phyloP scores from a whole-genome alignment of 129 eudicot genomes.

The Flaveria robusta region DNA sequence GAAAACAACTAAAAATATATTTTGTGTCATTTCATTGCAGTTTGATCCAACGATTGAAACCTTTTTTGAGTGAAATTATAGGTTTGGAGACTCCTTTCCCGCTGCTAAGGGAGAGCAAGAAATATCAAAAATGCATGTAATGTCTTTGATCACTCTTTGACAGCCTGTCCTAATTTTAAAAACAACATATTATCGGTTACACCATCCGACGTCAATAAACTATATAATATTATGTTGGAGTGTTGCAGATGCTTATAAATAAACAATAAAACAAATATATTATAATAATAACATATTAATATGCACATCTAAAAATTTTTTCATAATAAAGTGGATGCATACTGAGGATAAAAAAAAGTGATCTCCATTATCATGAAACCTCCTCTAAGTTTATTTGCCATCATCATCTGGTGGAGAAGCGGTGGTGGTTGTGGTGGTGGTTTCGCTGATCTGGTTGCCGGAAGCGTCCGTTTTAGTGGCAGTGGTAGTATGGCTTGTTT shows the following conservation, averaged over 20 bases:
- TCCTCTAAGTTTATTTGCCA: slow-evolving; percentile 22
- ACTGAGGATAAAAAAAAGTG: not conserved
- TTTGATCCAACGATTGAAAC: no score
- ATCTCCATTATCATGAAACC: slow-evolving; percentile 44
- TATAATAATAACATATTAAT: not conserved
- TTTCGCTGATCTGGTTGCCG: slow-evolving; percentile 28
- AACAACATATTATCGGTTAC: no score
- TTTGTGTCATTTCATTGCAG: not conserved
- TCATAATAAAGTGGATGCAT: slow-evolving; percentile 11
- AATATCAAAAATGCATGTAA: no score
- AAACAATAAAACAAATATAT: no score
- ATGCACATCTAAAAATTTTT: slow-evolving; percentile 17
- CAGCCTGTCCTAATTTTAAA: no score
- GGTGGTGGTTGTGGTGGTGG: slow-evolving; percentile 33
- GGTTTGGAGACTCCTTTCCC: no score
- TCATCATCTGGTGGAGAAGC: not conserved
- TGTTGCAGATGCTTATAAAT: no score
- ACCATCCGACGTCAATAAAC: no score
- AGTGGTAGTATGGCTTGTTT: slow-evolving; percentile 36
- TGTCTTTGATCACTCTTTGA: no score
- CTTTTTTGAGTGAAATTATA: no score
- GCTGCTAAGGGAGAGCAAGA: no score
- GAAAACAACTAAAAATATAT: not conserved
- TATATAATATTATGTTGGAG: no score
- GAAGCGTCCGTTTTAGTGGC: slow-evolving; percentile 29